A percentile compares a stretch with the other conserved stretches of the same genome.
These are phyloP conservation scores for Lecanicillium sp. DNA, from an alignment of 2,329 filamentous ascomycete genomes.

Conservation along the genomic window DNA sequence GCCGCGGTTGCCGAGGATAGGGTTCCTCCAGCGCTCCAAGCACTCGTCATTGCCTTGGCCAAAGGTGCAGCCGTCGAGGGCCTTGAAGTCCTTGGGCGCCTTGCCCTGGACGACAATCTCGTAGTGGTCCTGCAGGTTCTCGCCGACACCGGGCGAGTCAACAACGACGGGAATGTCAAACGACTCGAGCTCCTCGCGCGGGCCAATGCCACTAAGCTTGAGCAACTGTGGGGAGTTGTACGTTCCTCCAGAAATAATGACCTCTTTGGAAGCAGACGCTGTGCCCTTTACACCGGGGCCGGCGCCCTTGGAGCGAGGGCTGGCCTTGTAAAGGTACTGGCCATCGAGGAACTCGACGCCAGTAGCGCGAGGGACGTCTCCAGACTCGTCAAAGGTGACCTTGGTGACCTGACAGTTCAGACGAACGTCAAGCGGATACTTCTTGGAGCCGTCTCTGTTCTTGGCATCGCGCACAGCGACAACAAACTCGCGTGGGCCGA, in stretches of 20 bases:
- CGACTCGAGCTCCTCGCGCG: constrained; percentile 27
- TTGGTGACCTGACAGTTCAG: constrained; percentile 38
- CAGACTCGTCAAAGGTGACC: constrained; percentile 31
- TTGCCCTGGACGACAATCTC: constrained; percentile 29
- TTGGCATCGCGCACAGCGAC: constrained; percentile 38
- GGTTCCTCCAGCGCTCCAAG: constrained; percentile 23
- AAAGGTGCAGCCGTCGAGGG: constrained; percentile 23
- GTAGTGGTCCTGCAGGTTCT: constrained; percentile 51
- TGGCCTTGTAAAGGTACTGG: constrained; percentile 35
- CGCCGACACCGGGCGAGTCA: constrained; percentile 51
- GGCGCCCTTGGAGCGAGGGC: constrained; percentile 24
- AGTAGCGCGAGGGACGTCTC: constrained; percentile 29
- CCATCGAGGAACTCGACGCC: constrained; percentile 43
- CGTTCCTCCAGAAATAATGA: constrained; percentile 41
- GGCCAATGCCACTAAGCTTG: constrained; percentile 41
- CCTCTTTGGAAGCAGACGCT: constrained; percentile 34
- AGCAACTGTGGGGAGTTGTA: constrained; percentile 47
- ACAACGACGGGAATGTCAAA: constrained; percentile 34
- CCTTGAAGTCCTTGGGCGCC: constrained; percentile 17
- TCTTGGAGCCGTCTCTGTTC: constrained; percentile 39
- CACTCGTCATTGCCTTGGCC: constrained; percentile 25
- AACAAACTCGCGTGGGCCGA: constrained; percentile 46
- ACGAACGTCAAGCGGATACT: constrained; percentile 47
- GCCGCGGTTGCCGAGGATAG: constrained; percentile 19
- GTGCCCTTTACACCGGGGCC: constrained; percentile 21